A percentile compares a stretch with the other conserved stretches of the same genome.
These are phyloP conservation scores for Osmanthus fragrans DNA, from an alignment of 257 asterid genomes.

Conservation along the genomic window DNA sequence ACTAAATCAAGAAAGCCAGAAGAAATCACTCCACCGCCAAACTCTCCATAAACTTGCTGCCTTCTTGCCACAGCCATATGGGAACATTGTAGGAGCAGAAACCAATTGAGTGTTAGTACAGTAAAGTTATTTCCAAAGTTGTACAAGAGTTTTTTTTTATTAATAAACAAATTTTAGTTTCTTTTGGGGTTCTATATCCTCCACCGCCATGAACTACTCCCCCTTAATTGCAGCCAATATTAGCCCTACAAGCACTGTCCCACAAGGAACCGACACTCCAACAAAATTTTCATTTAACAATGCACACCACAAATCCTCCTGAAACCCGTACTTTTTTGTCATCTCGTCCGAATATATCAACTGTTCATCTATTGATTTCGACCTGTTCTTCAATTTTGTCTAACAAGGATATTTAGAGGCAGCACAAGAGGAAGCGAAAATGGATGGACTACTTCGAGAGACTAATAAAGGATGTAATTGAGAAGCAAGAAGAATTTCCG, in stretches of 20 bases:
- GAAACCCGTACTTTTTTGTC: conserved; percentile 8
- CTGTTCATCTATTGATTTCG: conserved; percentile 35
- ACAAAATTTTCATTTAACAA: conserved; percentile 14
- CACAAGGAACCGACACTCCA: conserved; percentile 20
- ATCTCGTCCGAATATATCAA: conserved; percentile 18
- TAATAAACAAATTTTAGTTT: too few species aligned
- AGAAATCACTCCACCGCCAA: too few species aligned
- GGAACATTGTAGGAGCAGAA: too few species aligned
- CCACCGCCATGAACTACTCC: conserved; percentile 21
- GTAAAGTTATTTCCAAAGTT: too few species aligned
- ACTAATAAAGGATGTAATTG: conserved; percentile 60
- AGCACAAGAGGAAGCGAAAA: conserved; percentile 67
- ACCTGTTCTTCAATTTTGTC: conserved; percentile 75
- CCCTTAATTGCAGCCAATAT: conserved; percentile 27
- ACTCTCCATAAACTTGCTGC: too few species aligned
- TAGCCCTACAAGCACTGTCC: conserved; percentile 33
- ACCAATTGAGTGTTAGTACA: too few species aligned
- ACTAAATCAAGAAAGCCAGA: too few species aligned
- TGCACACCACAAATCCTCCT: conserved; percentile 22
- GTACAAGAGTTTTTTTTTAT: too few species aligned
- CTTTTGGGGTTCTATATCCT: neutral
- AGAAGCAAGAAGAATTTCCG: conserved; percentile 73
- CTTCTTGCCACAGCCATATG: too few species aligned
- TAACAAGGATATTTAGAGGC: conserved; percentile 59
- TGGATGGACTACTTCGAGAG: conserved; percentile 65